These are phyloP conservation scores for Diaporthe capsici DNA, from an alignment of 2,329 filamentous ascomycete species.

Conservation along the genomic window DNA sequence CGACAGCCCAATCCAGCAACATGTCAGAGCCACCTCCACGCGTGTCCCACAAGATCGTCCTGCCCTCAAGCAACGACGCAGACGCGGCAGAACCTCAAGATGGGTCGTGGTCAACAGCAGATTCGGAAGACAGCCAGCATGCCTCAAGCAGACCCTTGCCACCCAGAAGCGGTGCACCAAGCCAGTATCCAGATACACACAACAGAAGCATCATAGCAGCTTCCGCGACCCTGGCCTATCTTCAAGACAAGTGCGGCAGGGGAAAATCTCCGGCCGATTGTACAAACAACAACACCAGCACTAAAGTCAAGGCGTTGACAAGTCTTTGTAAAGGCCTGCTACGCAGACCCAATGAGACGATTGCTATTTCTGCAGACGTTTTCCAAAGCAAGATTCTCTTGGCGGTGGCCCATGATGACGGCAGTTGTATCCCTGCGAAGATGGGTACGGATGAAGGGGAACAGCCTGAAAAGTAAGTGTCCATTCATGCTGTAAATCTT, in stretches of 20 bases:
- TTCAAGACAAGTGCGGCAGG: background rate
- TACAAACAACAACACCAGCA: background rate
- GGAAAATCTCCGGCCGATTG: too few relatives aligned
- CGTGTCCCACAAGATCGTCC: too few relatives aligned
- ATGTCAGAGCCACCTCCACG: background rate
- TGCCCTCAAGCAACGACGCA: background rate
- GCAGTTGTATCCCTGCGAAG: background rate
- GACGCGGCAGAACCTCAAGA: background rate
- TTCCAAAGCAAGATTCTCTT: background rate
- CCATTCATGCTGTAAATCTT: background rate
- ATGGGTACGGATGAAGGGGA: background rate
- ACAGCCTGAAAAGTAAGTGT: background rate
- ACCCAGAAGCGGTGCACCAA: background rate
- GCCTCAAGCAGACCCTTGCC: background rate
- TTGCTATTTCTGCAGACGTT: background rate
- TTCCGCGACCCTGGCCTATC: background rate
- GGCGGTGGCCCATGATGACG: background rate
- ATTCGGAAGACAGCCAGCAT: background rate
- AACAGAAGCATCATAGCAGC: constrained; percentile 6
- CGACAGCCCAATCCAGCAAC: background rate
- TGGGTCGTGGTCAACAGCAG: background rate
- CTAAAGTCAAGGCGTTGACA: background rate
- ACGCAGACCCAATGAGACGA: background rate
- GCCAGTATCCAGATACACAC: background rate
- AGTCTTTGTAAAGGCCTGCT: background rate